These are phyloP conservation scores for Colletotrichum musae DNA, from an alignment of 2,329 filamentous ascomycete genomes.

Conservation along the genomic window DNA sequence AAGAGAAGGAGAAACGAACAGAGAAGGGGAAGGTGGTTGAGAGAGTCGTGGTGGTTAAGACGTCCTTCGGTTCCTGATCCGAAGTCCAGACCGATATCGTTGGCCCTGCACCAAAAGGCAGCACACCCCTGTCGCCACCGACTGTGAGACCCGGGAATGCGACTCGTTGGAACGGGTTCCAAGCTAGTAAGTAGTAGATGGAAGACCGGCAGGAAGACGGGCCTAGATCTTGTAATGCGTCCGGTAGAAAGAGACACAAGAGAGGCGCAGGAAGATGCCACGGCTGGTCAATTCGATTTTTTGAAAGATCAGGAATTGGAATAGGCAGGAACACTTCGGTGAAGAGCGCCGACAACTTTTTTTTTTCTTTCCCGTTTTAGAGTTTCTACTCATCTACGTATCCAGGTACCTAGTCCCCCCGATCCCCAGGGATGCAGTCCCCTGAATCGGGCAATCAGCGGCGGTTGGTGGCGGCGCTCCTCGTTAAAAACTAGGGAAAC, in stretches of 20 bases:
- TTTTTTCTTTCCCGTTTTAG: too few relatives aligned
- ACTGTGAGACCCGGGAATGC: slow-evolving; percentile 14
- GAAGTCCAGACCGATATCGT: slow-evolving; percentile 34
- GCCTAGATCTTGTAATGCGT: too few relatives aligned
- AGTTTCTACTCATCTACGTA: too few relatives aligned
- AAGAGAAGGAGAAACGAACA: background rate
- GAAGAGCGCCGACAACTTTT: too few relatives aligned
- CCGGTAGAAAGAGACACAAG: background rate
- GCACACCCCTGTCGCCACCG: slow-evolving; percentile 37
- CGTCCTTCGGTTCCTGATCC: slow-evolving; percentile 34
- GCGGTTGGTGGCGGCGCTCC: too few relatives aligned
- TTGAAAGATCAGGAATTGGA: too few relatives aligned
- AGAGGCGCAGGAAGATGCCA: background rate
- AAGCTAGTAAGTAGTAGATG: too few relatives aligned
- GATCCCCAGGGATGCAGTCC: too few relatives aligned
- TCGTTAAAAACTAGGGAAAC: too few relatives aligned
- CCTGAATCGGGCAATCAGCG: too few relatives aligned
- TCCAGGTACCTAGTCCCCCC: too few relatives aligned
- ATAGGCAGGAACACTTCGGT: too few relatives aligned
- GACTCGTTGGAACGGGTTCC: slow-evolving; percentile 7
- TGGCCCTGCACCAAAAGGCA: slow-evolving; percentile 18
- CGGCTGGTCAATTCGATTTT: background rate
- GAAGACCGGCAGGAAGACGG: background rate
- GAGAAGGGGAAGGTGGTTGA: background rate
- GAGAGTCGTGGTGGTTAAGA: slow-evolving; percentile 23